A percentile compares a stretch with the other conserved stretches of the same genome.
These are phyloP conservation scores for Magnusiomyces suaveolens DNA, from an alignment of 1,139 yeast species.

Conservation along the genomic window DNA sequence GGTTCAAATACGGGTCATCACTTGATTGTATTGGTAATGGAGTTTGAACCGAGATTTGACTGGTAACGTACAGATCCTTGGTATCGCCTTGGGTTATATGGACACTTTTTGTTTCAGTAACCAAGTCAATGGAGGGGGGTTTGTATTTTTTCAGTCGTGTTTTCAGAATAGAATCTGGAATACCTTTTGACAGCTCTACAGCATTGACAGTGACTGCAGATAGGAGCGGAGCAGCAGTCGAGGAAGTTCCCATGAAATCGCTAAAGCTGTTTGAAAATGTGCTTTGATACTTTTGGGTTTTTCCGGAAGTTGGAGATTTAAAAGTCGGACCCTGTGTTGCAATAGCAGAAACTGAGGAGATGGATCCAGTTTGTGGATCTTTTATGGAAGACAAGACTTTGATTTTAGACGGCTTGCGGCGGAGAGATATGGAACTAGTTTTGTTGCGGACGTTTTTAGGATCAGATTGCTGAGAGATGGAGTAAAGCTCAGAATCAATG, in stretches of 20 bases:
- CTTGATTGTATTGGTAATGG: conserved; percentile 9
- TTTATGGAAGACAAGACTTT: background rate
- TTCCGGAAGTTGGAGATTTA: too few species aligned
- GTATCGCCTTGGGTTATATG: conserved; percentile 3
- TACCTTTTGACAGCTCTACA: conserved; percentile 11
- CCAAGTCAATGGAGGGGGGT: conserved; percentile 15
- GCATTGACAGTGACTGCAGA: background rate
- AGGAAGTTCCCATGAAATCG: too few species aligned
- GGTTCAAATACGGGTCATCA: conserved; percentile 5
- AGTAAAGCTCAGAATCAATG: background rate
- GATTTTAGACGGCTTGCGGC: background rate
- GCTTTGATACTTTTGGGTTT: too few species aligned
- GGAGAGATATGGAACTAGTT: background rate
- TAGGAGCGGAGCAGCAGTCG: background rate
- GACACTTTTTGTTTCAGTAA: conserved; percentile 18
- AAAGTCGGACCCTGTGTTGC: too few species aligned
- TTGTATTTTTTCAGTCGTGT: conserved; percentile 10
- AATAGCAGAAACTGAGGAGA: background rate
- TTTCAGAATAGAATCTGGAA: conserved; percentile 11
- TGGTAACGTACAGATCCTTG: conserved; percentile 12
- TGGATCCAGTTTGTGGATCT: background rate
- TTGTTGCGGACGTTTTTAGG: too few species aligned
- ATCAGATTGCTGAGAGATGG: background rate
- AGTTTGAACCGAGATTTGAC: conserved; percentile 12
- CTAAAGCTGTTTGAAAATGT: too few species aligned